Percentiles rank a stretch among this genome's conserved stretches.
Conservation (phyloP, 371 early-diverging fungal genomes). For the Apophysomyces variabilis region DNA sequence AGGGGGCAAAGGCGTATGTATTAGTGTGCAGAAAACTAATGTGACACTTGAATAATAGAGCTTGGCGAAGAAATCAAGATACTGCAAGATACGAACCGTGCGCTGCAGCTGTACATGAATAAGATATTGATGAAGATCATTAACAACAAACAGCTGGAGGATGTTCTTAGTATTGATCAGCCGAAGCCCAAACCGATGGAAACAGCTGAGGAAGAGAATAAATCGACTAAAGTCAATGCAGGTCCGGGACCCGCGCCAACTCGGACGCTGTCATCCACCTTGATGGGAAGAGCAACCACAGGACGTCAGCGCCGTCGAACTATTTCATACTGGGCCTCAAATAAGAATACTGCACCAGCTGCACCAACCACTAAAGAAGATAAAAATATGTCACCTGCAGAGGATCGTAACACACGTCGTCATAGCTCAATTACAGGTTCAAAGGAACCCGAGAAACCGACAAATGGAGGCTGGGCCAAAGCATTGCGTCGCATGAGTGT, state of each 20-base stretch:
- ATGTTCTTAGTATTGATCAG: conserved; percentile 55
- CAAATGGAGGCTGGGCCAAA: conserved; percentile 50
- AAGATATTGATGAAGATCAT: conserved; percentile 57
- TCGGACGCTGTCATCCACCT: conserved; percentile 35
- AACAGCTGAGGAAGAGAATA: conserved; percentile 17
- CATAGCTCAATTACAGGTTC: conserved; percentile 21
- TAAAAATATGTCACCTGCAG: not conserved
- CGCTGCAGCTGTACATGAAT: conserved; percentile 55
- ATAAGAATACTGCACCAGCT: conserved; percentile 13
- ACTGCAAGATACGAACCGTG: conserved; percentile 52
- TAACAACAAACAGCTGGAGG: conserved; percentile 49
- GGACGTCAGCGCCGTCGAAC: conserved; percentile 48
- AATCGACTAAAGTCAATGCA: conserved; percentile 10
- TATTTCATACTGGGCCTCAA: conserved; percentile 53
- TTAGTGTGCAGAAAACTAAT: not conserved
- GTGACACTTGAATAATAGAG: conserved; percentile 24
- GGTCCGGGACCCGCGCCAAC: conserved; percentile 35
- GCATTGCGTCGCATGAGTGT: conserved; percentile 52
- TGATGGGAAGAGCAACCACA: conserved; percentile 21
- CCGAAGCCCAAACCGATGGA: conserved; percentile 27
- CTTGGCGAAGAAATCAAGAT: conserved; percentile 49
- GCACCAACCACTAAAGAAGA: conserved; percentile 18
- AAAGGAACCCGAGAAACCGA: conserved; percentile 18
- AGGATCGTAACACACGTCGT: conserved; percentile 21
- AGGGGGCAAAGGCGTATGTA: conserved; percentile 5